Conservation (phyloP, 2,329 filamentous ascomycete genomes). For the Grosmannia clavigera region DNA sequence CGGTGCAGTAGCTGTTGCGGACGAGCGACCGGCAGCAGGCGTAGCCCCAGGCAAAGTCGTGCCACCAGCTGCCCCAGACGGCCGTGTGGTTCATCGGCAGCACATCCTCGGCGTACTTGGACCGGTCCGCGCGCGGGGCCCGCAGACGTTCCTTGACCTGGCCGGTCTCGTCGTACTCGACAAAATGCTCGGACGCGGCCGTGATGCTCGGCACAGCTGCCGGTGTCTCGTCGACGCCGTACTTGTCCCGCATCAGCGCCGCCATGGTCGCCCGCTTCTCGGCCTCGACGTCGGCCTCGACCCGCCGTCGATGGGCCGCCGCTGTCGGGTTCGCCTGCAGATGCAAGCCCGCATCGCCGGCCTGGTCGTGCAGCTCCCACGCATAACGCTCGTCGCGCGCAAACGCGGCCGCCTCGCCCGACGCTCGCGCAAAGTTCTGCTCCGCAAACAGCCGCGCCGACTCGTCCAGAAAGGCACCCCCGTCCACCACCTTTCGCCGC, state of each 20-base stretch:
- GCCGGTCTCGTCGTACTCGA: constrained; percentile 89
- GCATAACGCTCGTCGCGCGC: constrained; percentile 81
- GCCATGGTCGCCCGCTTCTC: constrained; percentile 54
- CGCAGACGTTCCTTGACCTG: constrained; percentile 78
- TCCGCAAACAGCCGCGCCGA: constrained; percentile 78
- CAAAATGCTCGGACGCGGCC: constrained; percentile 68
- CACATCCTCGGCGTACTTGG: constrained; percentile 86
- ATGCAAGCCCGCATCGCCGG: constrained; percentile 69
- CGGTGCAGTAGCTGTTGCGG: constrained; percentile 97
- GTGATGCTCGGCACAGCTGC: background rate
- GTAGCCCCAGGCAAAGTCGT: constrained; percentile 90
- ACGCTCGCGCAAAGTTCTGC: constrained; percentile 79
- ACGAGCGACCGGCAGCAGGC: constrained; percentile 85
- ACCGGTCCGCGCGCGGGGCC: constrained; percentile 61
- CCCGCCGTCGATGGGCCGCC: constrained; percentile 72
- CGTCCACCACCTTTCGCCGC: constrained; percentile 79
- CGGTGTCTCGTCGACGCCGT: constrained; percentile 39
- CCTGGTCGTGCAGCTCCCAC: constrained; percentile 86
- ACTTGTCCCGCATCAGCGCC: constrained; percentile 66
- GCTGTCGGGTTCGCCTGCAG: constrained; percentile 94
- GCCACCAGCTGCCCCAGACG: constrained; percentile 97
- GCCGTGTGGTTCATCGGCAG: constrained; percentile 81
- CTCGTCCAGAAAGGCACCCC: constrained; percentile 66
- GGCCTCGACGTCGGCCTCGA: constrained; percentile 62
- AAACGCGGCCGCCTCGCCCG: constrained; percentile 87